These are phyloP conservation scores for Pleurotus pulmonarius DNA, from an alignment of 768 basidiomycete genomes.

Conservation along the genomic window DNA sequence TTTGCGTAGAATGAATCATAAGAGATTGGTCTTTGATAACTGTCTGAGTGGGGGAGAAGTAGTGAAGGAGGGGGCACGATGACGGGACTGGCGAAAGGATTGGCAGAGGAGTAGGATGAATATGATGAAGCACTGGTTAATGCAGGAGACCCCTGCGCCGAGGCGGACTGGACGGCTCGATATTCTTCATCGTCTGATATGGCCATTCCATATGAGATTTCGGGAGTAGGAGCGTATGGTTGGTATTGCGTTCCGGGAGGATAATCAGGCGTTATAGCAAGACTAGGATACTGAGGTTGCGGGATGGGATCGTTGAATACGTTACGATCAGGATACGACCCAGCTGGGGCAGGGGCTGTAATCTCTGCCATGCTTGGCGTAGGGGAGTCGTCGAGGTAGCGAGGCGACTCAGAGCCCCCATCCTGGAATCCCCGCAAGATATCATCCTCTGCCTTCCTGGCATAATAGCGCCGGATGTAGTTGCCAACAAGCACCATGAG, in stretches of 20 bases:
- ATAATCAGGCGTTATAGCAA: not conserved
- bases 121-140: not conserved
- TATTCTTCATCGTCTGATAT: conserved; percentile 5
- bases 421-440: conserved; percentile 1
- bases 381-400: not conserved
- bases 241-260: not conserved
- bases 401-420: not conserved
- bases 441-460: not conserved
- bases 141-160: no score
- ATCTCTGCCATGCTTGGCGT: conserved; percentile 5
- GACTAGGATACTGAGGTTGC: not conserved
- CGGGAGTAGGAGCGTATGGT: conserved; percentile 3
- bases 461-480: conserved; percentile 4
- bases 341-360: not conserved
- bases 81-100: conserved; percentile 1
- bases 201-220: conserved; percentile 3
- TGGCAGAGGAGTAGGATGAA: not conserved
- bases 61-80: not conserved
- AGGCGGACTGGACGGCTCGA: not conserved
- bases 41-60: not conserved
- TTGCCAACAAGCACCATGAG: conserved; percentile 18
- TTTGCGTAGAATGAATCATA: conserved; percentile 4
- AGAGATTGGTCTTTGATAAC: not conserved
- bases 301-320: conserved; percentile 1
- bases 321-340: conserved; percentile 12